Percentiles rank a stretch among this genome's conserved stretches.
phyloP scores from a whole-genome alignment of 2,329 filamentous ascomycete genomes.

The Sarocladium strictum region DNA sequence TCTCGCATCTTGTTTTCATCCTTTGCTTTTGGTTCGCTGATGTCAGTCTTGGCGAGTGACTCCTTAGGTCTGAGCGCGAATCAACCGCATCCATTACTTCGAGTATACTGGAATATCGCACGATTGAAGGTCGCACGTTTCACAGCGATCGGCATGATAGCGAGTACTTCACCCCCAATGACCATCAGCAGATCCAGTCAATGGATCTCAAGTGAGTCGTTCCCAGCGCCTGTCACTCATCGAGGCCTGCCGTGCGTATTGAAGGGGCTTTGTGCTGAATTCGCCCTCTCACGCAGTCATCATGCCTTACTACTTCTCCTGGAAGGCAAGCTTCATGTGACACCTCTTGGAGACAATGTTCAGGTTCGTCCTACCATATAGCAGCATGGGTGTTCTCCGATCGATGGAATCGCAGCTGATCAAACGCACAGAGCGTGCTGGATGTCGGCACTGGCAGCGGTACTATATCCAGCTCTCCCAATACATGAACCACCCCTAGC shows the following conservation, averaged over 20 bases:
- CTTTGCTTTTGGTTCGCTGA: background rate
- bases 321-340: constrained; percentile 9
- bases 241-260: background rate
- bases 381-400: no score
- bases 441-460: constrained; percentile 21
- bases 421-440: constrained; percentile 11
- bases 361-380: constrained; percentile 10
- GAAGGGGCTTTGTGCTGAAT: no score
- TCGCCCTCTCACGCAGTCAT: no score
- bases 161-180: constrained; percentile 17
- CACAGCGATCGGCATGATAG: constrained; percentile 17
- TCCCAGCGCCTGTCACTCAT: background rate
- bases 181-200: constrained; percentile 18
- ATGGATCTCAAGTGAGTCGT: constrained; percentile 11
- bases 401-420: no score
- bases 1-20: background rate
- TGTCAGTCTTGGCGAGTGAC: background rate
- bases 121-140: constrained; percentile 23
- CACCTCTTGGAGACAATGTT: constrained; percentile 9
- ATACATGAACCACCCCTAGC: no score
- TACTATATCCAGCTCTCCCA: no score
- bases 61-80: background rate
- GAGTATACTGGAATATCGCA: constrained; percentile 23
- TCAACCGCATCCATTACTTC: constrained; percentile 22
- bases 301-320: constrained; percentile 11